Evolutionary conservation across 495 filamentous ascomycete species (phyloP), one percentile per base, ranked within the genome.

Genomic region (Aspergillus avenaceus): DNA sequence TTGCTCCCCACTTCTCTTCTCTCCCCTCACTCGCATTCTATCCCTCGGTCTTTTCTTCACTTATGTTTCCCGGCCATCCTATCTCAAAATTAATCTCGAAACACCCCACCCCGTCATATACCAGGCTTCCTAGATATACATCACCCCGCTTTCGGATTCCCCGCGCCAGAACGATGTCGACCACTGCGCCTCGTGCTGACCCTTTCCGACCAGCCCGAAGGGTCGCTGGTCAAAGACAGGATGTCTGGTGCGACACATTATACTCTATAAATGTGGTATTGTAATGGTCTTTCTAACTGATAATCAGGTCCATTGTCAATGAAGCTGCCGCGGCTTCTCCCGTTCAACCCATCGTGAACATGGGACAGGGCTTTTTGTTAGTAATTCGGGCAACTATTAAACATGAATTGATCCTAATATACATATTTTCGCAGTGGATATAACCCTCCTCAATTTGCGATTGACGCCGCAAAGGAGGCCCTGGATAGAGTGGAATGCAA

Each of bases 401-500:
- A 23, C 19, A 22, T 22, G 23, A 23, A 9, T n/a, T 47, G 19
- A 38, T 25, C 4, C 28, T 12, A 28, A 24, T n/a, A 13, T 22
- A 13, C 28, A 47, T 47, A 5, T 42, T 6, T 34, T 4, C 9
- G n/a, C 47, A 84, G 81, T 69, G 93, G 93, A 24, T 98, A 98
- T 66, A 98, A 98, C 61, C 93, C 93, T 36, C 93, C 93, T 1
- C 67, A 84, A 12, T 98, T 96, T 65, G 90, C 96, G 45, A 73
- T 95, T 46, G 80, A 96, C 56, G 93, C 93, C 21, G 93, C 93
- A 41, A 96, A 95, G 66, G 74, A 83, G 16, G 91, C 91, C 29
- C 77, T 98, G 19, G 84, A 96, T 63, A 78, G 82, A n/a, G 93
- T 98, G 5, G 93, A 97, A 44, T 96, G 92, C 76, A 98, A 98